Evolutionary conservation across 1,139 yeast genomes (phyloP).

Genomic region (Yamadazyma triangularis): DNA sequence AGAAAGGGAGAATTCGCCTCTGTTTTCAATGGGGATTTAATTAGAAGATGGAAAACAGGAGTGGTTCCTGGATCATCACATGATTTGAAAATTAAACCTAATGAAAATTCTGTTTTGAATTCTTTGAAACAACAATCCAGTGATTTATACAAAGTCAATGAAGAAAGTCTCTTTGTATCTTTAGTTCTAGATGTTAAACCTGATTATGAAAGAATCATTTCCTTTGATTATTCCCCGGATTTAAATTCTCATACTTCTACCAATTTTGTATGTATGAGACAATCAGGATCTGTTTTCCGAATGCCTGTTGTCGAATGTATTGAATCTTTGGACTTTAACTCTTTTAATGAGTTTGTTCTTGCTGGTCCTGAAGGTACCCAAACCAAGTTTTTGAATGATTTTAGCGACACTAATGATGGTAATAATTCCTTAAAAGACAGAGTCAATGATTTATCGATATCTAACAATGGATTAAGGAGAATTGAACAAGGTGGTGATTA

Average conservation of each 20-base stretch:
- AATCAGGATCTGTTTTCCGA: conserved; percentile 79
- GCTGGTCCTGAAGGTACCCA: conserved; percentile 60
- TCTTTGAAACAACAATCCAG: conserved; percentile 32
- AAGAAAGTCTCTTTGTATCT: conserved; percentile 67
- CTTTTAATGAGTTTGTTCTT: conserved; percentile 65
- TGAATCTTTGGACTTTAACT: conserved; percentile 60
- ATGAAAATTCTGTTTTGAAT: conserved; percentile 12
- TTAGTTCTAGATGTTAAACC: conserved; percentile 73
- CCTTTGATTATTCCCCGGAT: conserved; percentile 79
- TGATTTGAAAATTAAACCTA: conserved; percentile 1
- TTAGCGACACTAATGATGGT: conserved; percentile 7
- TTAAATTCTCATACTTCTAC: conserved; percentile 40
- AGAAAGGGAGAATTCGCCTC: conserved; percentile 75
- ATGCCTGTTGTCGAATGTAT: conserved; percentile 74
- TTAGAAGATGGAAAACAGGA: conserved; percentile 82
- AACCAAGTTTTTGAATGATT: conserved; percentile 32
- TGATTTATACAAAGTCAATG: conserved; percentile 32
- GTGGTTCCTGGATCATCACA: conserved; percentile 24
- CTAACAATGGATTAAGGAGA: conserved; percentile 18
- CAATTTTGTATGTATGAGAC: conserved; percentile 76
- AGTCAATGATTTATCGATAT: conserved; percentile 16
- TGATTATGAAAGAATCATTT: conserved; percentile 73
- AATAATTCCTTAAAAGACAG: conserved; percentile 6
- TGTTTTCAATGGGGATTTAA: conserved; percentile 70
- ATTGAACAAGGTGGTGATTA: conserved; percentile 13